Evolutionary conservation across 2,329 filamentous ascomycete species (phyloP), one percentile per base, ranked within the genome.

Genomic region (Ophiostoma quercus): DNA sequence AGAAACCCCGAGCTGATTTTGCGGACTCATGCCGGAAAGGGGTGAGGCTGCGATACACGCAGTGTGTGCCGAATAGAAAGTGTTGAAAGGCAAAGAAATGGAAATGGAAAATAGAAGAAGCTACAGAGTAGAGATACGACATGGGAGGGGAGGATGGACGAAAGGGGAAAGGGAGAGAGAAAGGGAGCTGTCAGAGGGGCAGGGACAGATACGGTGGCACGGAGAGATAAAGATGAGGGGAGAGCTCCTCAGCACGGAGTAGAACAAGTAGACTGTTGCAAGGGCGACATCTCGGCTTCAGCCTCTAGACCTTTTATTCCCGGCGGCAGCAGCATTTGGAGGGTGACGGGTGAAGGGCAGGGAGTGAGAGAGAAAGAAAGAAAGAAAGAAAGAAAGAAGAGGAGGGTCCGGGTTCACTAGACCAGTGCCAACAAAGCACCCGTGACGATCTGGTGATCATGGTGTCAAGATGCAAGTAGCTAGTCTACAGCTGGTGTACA

Each of bases 11-110:
- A n/a, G 19, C 43, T 1, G 25, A 14, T 29, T 62, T 6, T 19
- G 62, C 62, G n/a, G 34, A 25, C 12, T 65, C 62, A 41, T 41
- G n/a, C 34, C 34, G 19, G 34, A 65, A 39, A n/a, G 34, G 51
- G 51, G 62, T 65, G 62, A 65, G 62, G 62, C 62, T 65, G 62
- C 34, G 19, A 37, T 12, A 34, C n/a, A 62, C 57, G 22, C 5
- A 14, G 60, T 32, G 12, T 34, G 8, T 41, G 9, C 8, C 39
- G 39, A 41, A 41, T 41, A 41, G 39, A 14, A 41, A 41, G 11
- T 3, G 12, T 12, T 41, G 29, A 62, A 34, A 34, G 8, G 34
- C 34, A 62, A 29, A 9, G 54, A 4, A 62, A 62, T 4, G 16
- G 16, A 47, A 47, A 29, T 25, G 9, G 25, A 29, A 25, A 12